phyloP scores from a whole-genome alignment of 768 basidiomycete species.

The Lentinula boryana region DNA sequence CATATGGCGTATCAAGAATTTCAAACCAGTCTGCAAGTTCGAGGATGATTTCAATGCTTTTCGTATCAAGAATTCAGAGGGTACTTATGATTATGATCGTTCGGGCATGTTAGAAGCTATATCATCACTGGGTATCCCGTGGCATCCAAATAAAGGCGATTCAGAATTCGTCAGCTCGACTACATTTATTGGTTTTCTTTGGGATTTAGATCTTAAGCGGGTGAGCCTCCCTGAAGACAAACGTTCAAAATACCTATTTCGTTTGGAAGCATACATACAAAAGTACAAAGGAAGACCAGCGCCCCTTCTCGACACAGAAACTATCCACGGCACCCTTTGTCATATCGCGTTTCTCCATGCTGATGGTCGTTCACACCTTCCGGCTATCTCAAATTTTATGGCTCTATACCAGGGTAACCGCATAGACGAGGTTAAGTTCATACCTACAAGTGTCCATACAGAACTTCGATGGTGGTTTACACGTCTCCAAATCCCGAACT shows the following conservation, averaged over 20 bases:
- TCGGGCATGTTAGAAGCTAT: conserved; percentile 3
- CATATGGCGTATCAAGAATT: conserved; percentile 1
- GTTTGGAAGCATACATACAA: conserved; percentile 11
- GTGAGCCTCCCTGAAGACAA: conserved; percentile 23
- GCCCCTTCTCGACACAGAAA: conserved; percentile 9
- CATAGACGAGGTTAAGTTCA: conserved; percentile 10
- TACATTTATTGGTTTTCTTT: conserved; percentile 23
- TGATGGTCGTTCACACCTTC: conserved; percentile 18
- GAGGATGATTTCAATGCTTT: conserved; percentile 25
- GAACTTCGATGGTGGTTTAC: conserved; percentile 32
- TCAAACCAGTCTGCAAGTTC: conserved; percentile 17
- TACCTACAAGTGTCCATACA: conserved; percentile 13
- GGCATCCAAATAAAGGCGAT: conserved; percentile 18
- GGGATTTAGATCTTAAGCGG: conserved; percentile 15
- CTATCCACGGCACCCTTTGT: conserved; percentile 23
- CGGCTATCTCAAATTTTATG: conserved; percentile 20
- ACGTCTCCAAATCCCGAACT: not conserved
- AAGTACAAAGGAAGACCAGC: not conserved
- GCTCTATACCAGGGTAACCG: conserved; percentile 14
- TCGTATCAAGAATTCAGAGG: conserved; percentile 3
- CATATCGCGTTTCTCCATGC: conserved; percentile 26
- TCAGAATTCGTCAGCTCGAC: conserved; percentile 15
- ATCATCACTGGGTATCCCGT: conserved; percentile 15
- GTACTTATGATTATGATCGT: conserved; percentile 4
- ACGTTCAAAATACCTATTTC: conserved; percentile 15